Base-by-base conservation (phyloP, 495 filamentous ascomycete genomes). In the Xylaria flabelliformis region DNA sequence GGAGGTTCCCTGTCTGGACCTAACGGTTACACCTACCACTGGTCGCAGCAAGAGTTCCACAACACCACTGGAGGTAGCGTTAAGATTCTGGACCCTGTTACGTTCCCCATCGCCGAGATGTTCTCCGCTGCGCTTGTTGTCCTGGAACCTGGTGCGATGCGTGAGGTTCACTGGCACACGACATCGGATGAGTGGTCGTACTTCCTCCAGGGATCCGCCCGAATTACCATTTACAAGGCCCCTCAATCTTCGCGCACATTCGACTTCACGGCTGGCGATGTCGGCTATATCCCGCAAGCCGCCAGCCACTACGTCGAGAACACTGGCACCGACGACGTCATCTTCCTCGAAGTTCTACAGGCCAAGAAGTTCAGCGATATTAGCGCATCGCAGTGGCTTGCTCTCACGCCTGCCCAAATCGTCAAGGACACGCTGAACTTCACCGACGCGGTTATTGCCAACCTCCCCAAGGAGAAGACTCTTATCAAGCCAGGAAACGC, bases 101-200 rank as follows among this genome's bases (percentile, higher is more conserved):
- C 83, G 7, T 93, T 93, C 83, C 91, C 91, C 4, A 81, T 91
- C 12, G 81, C 83, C 2, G 73, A 74, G 4, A 87, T 85, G 73
- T 90, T 92, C 80, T 87, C 88, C 1, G 88, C 88, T 0, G 91
- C 90, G 0, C 75, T 91, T 0, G 89, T 92, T 0, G 90, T 87
- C 1, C 86, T 95, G 21, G 83, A 89, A 51, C 91, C 92, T 0
- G 91, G 91, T 51, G 91, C 89, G 0, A 87, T 95, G 87, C 88
- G 92, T 3, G 92, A 95, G 77, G 87, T 95, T 53, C 92, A 95
- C 80, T 95, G 92, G 92, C 92, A 94, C 73, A 90, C 91, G 0
- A 86, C 85, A 10, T 88, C 88, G 29, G 92, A 94, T 78, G 92
- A 94, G 74, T 95, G 91, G 91, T 88, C 86, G 1, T 95, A 91